Evolutionary conservation across 805 yeast species (phyloP), one percentile per base, ranked within the genome.

Genomic region (Isabelozyma gotoi): DNA sequence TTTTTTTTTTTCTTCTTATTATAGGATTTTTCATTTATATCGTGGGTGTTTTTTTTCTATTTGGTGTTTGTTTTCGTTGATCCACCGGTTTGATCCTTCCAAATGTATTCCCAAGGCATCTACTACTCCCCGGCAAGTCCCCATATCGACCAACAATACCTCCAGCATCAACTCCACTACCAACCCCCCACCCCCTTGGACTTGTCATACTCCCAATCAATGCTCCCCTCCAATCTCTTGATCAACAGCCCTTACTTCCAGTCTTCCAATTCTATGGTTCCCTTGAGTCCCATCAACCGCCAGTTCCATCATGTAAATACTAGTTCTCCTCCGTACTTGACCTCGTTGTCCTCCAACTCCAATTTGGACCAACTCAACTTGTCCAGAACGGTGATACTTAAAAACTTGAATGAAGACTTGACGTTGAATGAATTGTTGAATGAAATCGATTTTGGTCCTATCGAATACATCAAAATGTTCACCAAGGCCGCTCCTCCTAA

Each of bases 191-290:
- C 84, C 2, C 87, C 88, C 1, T 73, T 81, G 52, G 88, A 83
- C 55, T 59, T 76, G 44, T 64, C 76, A 3, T 82, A 81, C 52
- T 82, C 85, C 7, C 76, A 80, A 4, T 76, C 83, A 11, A 71
- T 83, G 71, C 63, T 84, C 15, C 90, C 90, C 1, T 67, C 83
- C 14, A 85, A 82, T 52, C 61, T 84, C 40, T 62, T 84, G 39
- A 66, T 80, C 45, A 73, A 80, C 3, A 81, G 88, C 3, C 88
- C 88, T 0, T 82, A 75, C 53, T 64, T 78, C 7, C 77, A 74
- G 42, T 62, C 73, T 33, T 45, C 21, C 49, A 34, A 7, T 32
- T 18, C n/a, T 44, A 36, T 8, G 36, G 19, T 27, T 21, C 29
- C 24, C 17, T n/a, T 36, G 73, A 3, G 46, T 60, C 14, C 42